phyloP scores from a whole-genome alignment of 768 basidiomycete species.

The Serendipita vermifera region DNA sequence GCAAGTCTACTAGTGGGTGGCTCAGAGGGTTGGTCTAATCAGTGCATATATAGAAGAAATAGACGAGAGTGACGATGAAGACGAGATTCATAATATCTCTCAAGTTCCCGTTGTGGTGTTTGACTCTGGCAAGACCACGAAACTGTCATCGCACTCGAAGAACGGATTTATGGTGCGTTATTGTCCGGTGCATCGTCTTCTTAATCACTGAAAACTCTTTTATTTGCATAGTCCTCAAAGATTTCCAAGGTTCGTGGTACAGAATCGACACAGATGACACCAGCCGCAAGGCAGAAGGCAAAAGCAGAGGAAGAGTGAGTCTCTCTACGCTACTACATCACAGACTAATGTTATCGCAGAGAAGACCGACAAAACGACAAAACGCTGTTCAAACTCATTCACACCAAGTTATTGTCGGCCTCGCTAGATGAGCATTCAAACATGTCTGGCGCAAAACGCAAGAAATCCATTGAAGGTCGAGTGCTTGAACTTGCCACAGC shows the following conservation, averaged over 20 bases:
- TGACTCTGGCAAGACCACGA: constrained; percentile 24
- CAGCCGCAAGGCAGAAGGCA: constrained; percentile 12
- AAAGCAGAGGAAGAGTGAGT: constrained; percentile 19
- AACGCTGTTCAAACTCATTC: constrained; percentile 61
- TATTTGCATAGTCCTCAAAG: constrained; percentile 67
- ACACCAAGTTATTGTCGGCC: constrained; percentile 66
- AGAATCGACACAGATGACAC: constrained; percentile 19
- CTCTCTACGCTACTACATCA: constrained; percentile 5
- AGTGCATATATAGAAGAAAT: constrained; percentile 8
- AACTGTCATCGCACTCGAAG: constrained; percentile 31
- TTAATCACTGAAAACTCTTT: too few relatives aligned
- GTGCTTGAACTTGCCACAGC: constrained; percentile 57
- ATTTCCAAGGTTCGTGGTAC: constrained; percentile 41
- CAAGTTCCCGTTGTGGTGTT: constrained; percentile 46
- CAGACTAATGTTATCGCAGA: constrained; percentile 29
- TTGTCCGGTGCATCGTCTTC: not conserved
- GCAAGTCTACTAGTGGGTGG: too few relatives aligned
- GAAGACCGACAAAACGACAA: constrained; percentile 68
- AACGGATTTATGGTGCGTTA: constrained; percentile 64
- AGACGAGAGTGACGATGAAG: constrained; percentile 11
- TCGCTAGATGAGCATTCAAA: constrained; percentile 44
- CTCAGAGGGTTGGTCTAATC: too few relatives aligned
- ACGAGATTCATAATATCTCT: constrained; percentile 7
- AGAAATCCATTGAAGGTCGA: constrained; percentile 65
- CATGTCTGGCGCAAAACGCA: constrained; percentile 50